Evolutionary conservation across 768 basidiomycete species (phyloP).

Genomic region (Xerocomellus chrysenteron): DNA sequence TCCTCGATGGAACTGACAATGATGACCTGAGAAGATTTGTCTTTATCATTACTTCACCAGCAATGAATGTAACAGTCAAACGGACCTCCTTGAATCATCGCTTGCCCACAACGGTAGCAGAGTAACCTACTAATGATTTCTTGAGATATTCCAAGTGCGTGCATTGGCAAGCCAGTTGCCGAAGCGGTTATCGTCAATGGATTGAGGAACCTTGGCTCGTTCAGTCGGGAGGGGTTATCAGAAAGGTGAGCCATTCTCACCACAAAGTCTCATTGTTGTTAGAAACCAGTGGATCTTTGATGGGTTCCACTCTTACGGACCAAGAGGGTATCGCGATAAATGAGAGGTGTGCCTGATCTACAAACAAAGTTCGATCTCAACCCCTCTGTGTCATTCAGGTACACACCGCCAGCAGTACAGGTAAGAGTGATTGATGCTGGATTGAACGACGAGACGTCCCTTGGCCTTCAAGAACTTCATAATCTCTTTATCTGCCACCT

Average conservation of each 20-base stretch:
- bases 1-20: constrained; percentile 87
- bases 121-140: constrained; percentile 99
- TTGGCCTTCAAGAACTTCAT: constrained; percentile 87
- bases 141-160: constrained; percentile 97
- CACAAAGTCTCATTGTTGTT: constrained; percentile 93
- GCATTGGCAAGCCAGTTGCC: constrained; percentile 98
- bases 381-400: background rate
- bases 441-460: constrained; percentile 84
- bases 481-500: constrained; percentile 94
- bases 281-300: constrained; percentile 81
- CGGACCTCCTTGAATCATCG: constrained; percentile 84
- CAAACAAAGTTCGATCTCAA: background rate
- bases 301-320: constrained; percentile 88
- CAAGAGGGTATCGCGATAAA: constrained; percentile 94
- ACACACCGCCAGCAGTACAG: constrained; percentile 94
- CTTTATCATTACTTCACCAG: background rate
- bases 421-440: constrained; percentile 86
- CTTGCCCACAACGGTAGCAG: constrained; percentile 96
- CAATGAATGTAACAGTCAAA: background rate
- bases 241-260: constrained; percentile 38
- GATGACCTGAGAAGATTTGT: constrained; percentile 53
- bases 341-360: constrained; percentile 93
- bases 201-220: constrained; percentile 80
- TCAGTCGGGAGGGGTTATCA: constrained; percentile 1
- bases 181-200: constrained; percentile 87